Percentiles rank a stretch among this genome's conserved stretches.
Conservation (phyloP, 805 yeast genomes). For the Candida ulmi region DNA sequence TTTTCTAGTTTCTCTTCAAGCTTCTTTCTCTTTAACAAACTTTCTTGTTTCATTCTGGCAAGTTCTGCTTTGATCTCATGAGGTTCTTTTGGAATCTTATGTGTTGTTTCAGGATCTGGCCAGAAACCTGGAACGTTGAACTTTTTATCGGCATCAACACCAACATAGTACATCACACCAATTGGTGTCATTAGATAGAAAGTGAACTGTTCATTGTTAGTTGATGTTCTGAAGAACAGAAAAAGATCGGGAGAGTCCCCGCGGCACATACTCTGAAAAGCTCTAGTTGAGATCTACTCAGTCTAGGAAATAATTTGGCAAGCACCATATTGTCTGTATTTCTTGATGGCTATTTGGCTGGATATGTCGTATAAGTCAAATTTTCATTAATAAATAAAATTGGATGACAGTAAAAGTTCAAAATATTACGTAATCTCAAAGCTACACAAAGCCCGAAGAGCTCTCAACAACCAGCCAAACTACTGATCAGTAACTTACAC, state of each 20-base stretch:
- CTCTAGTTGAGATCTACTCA: slow-evolving; percentile 47
- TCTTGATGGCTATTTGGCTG: neutral
- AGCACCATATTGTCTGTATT: neutral
- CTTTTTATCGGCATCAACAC: slow-evolving; percentile 83
- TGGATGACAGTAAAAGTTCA: too few relatives aligned
- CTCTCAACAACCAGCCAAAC: too few relatives aligned
- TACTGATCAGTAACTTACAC: neutral
- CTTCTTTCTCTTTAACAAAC: slow-evolving; percentile 64
- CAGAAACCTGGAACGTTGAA: slow-evolving; percentile 91
- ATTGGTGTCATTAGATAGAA: slow-evolving; percentile 84
- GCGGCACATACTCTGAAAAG: slow-evolving; percentile 39
- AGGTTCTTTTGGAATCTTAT: slow-evolving; percentile 89
- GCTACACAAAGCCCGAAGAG: too few relatives aligned
- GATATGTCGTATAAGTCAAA: too few relatives aligned
- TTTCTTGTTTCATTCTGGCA: slow-evolving; percentile 77
- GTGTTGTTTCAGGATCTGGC: slow-evolving; percentile 93
- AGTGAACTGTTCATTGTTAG: slow-evolving; percentile 46
- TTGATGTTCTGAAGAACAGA: neutral
- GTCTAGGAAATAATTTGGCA: slow-evolving; percentile 15
- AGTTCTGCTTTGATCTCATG: slow-evolving; percentile 88
- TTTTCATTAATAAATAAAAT: too few relatives aligned
- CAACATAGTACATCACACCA: slow-evolving; percentile 88
- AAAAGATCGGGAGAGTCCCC: neutral
- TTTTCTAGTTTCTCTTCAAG: slow-evolving; percentile 67
- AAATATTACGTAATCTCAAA: too few relatives aligned